Base-by-base conservation (phyloP, 129 eudicot genomes). In the Kitagawia praeruptora region DNA sequence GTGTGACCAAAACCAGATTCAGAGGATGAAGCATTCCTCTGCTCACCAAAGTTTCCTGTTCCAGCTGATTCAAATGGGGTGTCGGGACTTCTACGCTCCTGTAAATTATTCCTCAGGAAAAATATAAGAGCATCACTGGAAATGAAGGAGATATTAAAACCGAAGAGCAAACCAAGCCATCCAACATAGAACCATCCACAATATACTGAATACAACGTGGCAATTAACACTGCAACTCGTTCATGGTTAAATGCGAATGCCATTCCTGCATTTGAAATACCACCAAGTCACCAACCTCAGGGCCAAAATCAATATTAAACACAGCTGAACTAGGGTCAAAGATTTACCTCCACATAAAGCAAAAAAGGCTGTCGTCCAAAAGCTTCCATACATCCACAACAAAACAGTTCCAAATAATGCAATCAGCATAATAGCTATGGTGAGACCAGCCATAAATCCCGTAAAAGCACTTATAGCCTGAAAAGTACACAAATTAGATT, bases 351-450 rank as follows among this genome's bases (percentile, higher is more conserved):
- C 95, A 48, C 85, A 63, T 21, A 81, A 70, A 76, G 91, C 82
- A 76, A 87, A 79, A 77, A 83, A 27, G 40, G 77, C 58, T 34
- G 98, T 92, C 14, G 95, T 90, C 98, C 99, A 96, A 78, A 96
- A 96, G 90, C 99, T 96, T 87, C 99, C 99, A 80, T 89, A 96
- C 78, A 92, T 77, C 99, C 99, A 96, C 80, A 96, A 85, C 79
- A 96, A 46, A 46, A 75, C 77, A 75, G 51, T 75, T 75, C 61
- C 77, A 28, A 40, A 75, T 11, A 75, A 46, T 7, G 77, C 77
- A 25, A 15, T 46, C 42, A 75, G 27, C 41, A 75, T 6, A 46
- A 46, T 27, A 47, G 77, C 58, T n/a, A 75, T 28, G 42, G 77
- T 75, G 39, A 75, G 82, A 61, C 92, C 96, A 71, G 86, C 87